Base-by-base conservation (phyloP, 768 basidiomycete species). In the Coprinopsis marcescibilis region DNA sequence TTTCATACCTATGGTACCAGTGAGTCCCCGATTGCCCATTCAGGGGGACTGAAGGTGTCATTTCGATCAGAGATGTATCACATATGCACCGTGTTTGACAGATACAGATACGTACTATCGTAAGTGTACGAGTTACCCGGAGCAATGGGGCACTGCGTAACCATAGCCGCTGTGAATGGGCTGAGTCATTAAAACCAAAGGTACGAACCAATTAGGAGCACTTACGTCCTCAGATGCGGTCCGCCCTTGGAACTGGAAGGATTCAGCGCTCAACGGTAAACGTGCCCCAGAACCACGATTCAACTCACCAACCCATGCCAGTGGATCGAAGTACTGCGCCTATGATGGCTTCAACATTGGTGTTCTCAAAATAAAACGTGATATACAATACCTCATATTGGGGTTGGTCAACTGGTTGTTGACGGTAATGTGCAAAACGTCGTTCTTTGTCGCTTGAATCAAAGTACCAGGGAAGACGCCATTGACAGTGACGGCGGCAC, bases 221-320 rank as follows among this genome's bases (percentile, higher is more conserved):
- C 64, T 61, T 5, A 76, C 77, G 39, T 78, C 77, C 39, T 70
- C 73, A 26, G 68, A 62, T 3, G 69, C 70, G 4, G 71, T 69
- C 27, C 65, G 58, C 38, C 65, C 57, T 60, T 77, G 76, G 55
- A 70, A 71, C 60, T 63, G 26, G 45, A 32, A 24, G 34, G 33
- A 39, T 33, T 48, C 24, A 46, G 14, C 23, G 17, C 10, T 12
- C 15, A 21, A 14, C 15, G 20, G 39, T 44, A 25, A 2, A 17
- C 19, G 3, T 30, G 33, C n/a, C 26, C 19, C 20, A 7, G 27
- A 26, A 19, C 21, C 8, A 3, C 15, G 17, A 33, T 21, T 13
- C 6, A 27, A 37, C 55, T 27, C 47, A 66, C 63, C 27, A 66
- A 48, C 23, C 63, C 64, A 45, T 66, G 63, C 64, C 63, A 65